Evolutionary conservation across 2,329 filamentous ascomycete species (phyloP).

Genomic region (Leptographium galeiforme): DNA sequence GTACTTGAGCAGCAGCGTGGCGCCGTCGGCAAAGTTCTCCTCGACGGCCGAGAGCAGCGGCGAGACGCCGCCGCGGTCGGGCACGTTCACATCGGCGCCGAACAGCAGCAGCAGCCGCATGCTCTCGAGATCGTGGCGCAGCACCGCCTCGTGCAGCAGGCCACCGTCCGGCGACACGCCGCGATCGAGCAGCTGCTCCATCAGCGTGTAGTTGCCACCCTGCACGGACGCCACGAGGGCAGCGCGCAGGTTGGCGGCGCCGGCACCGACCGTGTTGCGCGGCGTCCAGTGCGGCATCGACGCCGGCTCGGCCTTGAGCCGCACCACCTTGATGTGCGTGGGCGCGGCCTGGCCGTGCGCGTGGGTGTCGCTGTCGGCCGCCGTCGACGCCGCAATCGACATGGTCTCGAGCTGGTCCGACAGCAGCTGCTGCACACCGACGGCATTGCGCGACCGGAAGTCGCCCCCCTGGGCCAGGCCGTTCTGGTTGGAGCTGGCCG

Average conservation of each 20-base stretch:
- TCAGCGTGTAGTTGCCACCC: conserved; percentile 39
- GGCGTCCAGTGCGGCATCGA: conserved; percentile 39
- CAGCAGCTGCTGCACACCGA: not conserved
- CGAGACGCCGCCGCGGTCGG: conserved; percentile 33
- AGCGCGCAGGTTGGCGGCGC: conserved; percentile 29
- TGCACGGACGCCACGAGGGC: conserved; percentile 41
- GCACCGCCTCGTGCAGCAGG: conserved; percentile 38
- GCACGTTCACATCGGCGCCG: conserved; percentile 40
- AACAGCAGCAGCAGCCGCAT: conserved; percentile 43
- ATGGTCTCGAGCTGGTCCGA: conserved; percentile 9
- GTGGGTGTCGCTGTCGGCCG: conserved; percentile 15
- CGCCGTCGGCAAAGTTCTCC: conserved; percentile 40
- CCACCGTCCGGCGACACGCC: conserved; percentile 39
- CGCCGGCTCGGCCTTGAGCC: conserved; percentile 34
- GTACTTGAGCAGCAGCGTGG: conserved; percentile 49
- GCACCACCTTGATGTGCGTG: conserved; percentile 27
- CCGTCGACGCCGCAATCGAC: conserved; percentile 9
- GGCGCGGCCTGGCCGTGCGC: conserved; percentile 15
- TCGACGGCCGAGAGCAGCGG: conserved; percentile 39
- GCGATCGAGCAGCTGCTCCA: conserved; percentile 44
- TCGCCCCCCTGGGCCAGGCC: not conserved
- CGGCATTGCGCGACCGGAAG: not conserved
- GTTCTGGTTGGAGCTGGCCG: conserved; percentile 6
- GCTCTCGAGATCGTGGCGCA: conserved; percentile 36
- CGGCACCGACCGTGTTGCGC: conserved; percentile 27